These are phyloP conservation scores for Penicillium decumbens DNA, from an alignment of 2,329 filamentous ascomycete genomes.

Conservation along the genomic window DNA sequence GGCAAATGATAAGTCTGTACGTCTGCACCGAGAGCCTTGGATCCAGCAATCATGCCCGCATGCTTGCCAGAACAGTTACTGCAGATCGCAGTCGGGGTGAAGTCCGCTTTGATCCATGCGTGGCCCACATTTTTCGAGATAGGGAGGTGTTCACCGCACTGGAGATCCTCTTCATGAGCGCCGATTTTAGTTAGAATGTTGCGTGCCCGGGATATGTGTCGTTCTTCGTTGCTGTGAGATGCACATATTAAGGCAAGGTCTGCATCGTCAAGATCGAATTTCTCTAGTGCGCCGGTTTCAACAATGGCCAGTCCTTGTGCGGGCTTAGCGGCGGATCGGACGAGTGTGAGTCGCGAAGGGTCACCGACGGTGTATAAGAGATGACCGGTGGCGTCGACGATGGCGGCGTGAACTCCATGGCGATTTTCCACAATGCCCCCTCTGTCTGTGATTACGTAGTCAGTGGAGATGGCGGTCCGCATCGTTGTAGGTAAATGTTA, in stretches of 20 bases:
- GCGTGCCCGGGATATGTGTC: conserved; percentile 38
- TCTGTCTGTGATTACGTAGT: conserved; percentile 38
- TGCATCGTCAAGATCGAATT: conserved; percentile 36
- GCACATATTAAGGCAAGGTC: conserved; percentile 49
- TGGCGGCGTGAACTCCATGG: conserved; percentile 43
- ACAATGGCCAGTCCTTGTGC: conserved; percentile 45
- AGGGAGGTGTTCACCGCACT: conserved; percentile 44
- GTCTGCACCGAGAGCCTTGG: conserved; percentile 34
- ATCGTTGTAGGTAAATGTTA: background rate
- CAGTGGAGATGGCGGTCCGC: conserved; percentile 9
- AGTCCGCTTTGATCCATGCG: conserved; percentile 39
- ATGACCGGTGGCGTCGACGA: conserved; percentile 38
- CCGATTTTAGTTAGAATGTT: conserved; percentile 38
- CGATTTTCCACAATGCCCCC: conserved; percentile 43
- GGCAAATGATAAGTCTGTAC: conserved; percentile 36
- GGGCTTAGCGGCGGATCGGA: conserved; percentile 47
- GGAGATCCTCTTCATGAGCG: conserved; percentile 36
- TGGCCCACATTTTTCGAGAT: conserved; percentile 36
- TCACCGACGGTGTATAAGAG: conserved; percentile 43
- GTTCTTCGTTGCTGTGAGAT: conserved; percentile 45
- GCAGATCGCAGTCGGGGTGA: conserved; percentile 36
- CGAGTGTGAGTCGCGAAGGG: conserved; percentile 41
- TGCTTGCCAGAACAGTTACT: conserved; percentile 52
- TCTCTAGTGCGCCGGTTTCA: conserved; percentile 40
- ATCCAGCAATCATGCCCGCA: conserved; percentile 46